These are phyloP conservation scores for Neurospora intermedia DNA, from an alignment of 495 filamentous ascomycete species.

Conservation along the genomic window DNA sequence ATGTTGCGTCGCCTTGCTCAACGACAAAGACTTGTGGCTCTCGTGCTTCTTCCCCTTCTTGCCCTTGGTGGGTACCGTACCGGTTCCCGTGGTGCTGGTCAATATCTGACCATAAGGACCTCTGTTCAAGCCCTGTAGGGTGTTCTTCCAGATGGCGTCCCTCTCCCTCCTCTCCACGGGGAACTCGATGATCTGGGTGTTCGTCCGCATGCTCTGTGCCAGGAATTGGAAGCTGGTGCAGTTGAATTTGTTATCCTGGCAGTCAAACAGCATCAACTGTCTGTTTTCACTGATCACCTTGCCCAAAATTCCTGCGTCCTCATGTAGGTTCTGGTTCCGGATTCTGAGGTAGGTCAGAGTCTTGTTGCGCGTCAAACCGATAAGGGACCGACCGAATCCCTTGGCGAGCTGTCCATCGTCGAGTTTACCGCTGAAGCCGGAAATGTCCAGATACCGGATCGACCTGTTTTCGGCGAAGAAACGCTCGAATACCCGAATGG, in stretches of 20 bases:
- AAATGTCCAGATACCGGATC: conserved; percentile 70
- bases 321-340: conserved; percentile 44
- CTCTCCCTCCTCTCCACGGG: conserved; percentile 13
- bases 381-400: conserved; percentile 67
- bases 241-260: conserved; percentile 33
- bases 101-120: background rate
- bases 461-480: conserved; percentile 74
- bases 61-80: background rate
- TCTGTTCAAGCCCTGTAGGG: conserved; percentile 10
- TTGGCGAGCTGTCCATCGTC: conserved; percentile 78
- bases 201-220: conserved; percentile 18
- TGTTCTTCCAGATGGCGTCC: conserved; percentile 15
- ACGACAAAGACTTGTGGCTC: background rate
- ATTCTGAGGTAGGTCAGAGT: conserved; percentile 67
- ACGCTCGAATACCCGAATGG: conserved; percentile 57
- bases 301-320: conserved; percentile 41
- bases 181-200: conserved; percentile 17
- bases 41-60: background rate
- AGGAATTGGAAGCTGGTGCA: conserved; percentile 24
- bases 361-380: conserved; percentile 64
- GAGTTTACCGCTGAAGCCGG: conserved; percentile 78
- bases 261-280: conserved; percentile 22
- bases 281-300: conserved; percentile 25
- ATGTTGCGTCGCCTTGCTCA: background rate
- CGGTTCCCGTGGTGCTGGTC: background rate